Evolutionary conservation across 2,329 filamentous ascomycete species (phyloP).

Genomic region (Cadophora sp.): DNA sequence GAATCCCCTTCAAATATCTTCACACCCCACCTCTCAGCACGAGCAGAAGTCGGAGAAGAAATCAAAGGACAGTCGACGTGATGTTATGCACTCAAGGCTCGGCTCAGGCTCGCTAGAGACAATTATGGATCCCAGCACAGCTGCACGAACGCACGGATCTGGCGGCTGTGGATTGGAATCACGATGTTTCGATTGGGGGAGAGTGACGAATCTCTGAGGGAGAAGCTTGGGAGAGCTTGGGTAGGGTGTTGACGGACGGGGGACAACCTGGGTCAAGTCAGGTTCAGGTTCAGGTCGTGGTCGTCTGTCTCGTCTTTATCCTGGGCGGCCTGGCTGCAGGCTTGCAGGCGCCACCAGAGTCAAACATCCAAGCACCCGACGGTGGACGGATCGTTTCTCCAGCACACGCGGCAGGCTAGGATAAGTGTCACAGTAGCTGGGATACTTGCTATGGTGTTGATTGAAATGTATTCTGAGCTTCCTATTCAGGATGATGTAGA

Average conservation of each 20-base stretch:
- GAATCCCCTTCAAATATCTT: not conserved
- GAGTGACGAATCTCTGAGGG: not conserved
- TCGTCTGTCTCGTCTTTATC: not conserved
- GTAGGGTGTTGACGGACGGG: not conserved
- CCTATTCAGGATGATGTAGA: conserved; percentile 26
- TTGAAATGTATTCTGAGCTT: conserved; percentile 24
- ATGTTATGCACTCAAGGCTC: conserved; percentile 10
- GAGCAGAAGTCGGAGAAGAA: not conserved
- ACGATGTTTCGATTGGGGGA: conserved; percentile 3
- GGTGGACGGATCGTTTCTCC: not conserved
- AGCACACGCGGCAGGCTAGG: not conserved
- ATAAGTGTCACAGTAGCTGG: too few species aligned
- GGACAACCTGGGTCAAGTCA: not conserved
- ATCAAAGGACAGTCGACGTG: not conserved
- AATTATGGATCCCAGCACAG: not conserved
- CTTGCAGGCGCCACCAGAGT: conserved; percentile 4
- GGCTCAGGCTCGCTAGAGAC: not conserved
- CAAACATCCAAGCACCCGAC: not conserved
- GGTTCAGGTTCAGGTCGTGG: conserved; percentile 1
- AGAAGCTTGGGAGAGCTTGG: not conserved
- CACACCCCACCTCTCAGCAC: not conserved
- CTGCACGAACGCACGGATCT: conserved; percentile 14
- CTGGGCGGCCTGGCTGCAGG: too few species aligned
- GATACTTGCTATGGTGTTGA: not conserved
- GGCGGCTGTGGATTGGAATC: conserved; percentile 2